phyloP scores from a whole-genome alignment of 2,329 filamentous ascomycete genomes.

The Cladosporium sp. region DNA sequence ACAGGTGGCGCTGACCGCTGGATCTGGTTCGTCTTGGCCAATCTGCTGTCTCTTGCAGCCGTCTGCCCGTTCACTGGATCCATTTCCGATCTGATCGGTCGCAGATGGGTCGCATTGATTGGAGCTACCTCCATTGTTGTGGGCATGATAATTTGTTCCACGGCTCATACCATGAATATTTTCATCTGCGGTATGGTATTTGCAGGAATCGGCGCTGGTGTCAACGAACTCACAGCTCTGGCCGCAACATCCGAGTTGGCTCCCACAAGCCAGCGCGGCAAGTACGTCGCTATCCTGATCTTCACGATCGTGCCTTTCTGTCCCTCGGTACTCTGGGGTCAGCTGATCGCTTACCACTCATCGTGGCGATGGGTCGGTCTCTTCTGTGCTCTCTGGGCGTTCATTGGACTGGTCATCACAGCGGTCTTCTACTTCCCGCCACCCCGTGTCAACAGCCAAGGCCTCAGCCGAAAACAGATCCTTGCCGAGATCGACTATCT shows the following conservation, averaged over 20 bases:
- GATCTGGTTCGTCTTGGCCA: slow-evolving; percentile 48
- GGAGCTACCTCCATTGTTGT: slow-evolving; percentile 53
- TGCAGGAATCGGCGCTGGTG: slow-evolving; percentile 61
- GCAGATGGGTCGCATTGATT: slow-evolving; percentile 55
- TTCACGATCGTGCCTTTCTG: slow-evolving; percentile 62
- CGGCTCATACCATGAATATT: slow-evolving; percentile 55
- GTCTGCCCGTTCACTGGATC: slow-evolving; percentile 63
- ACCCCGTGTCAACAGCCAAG: slow-evolving; percentile 35
- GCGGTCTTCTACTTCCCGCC: slow-evolving; percentile 53
- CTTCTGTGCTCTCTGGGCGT: slow-evolving; percentile 48
- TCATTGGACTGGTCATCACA: slow-evolving; percentile 49
- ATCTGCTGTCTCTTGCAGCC: slow-evolving; percentile 54
- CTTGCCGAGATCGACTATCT: slow-evolving; percentile 48
- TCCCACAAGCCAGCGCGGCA: slow-evolving; percentile 60
- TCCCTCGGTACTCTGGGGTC: slow-evolving; percentile 59
- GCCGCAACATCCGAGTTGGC: slow-evolving; percentile 66
- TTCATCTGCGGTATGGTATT: slow-evolving; percentile 62
- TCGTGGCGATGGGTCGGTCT: slow-evolving; percentile 55
- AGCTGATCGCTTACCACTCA: slow-evolving; percentile 50
- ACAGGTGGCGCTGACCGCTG: slow-evolving; percentile 40
- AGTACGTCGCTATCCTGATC: slow-evolving; percentile 58
- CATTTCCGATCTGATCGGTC: slow-evolving; percentile 60
- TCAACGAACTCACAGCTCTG: slow-evolving; percentile 66
- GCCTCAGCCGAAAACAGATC: slow-evolving; percentile 38
- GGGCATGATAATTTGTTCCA: slow-evolving; percentile 57